These are phyloP conservation scores for Aureobasidium sp. DNA, from an alignment of 2,329 filamentous ascomycete genomes.

Conservation along the genomic window DNA sequence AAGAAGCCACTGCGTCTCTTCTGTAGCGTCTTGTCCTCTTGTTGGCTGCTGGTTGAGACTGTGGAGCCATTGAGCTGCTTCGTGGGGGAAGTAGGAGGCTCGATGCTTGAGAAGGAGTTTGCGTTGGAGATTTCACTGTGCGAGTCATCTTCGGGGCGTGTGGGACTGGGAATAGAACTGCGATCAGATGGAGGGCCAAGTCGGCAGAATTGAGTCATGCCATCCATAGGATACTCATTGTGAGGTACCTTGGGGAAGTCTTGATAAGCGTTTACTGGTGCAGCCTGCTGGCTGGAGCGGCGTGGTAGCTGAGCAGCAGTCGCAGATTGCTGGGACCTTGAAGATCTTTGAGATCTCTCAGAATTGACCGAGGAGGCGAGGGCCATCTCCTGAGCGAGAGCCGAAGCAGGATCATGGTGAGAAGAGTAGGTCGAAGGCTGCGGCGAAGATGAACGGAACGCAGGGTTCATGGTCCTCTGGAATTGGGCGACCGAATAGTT, in stretches of 20 bases:
- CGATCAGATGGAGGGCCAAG: constrained; percentile 64
- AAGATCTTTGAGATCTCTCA: constrained; percentile 14
- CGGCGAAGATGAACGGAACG: constrained; percentile 90
- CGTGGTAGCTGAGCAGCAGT: constrained; percentile 14
- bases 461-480: constrained; percentile 87
- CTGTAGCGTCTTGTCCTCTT: constrained; percentile 58
- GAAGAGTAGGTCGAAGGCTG: constrained; percentile 90
- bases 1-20: constrained; percentile 81
- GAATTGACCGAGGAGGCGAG: constrained; percentile 18
- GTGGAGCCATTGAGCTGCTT: constrained; percentile 47
- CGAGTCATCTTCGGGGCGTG: constrained; percentile 74
- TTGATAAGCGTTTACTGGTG: constrained; percentile 48
- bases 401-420: constrained; percentile 77
- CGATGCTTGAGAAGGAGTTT: constrained; percentile 81
- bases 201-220: constrained; percentile 95
- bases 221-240: constrained; percentile 88
- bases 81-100: constrained; percentile 68
- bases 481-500: constrained; percentile 94
- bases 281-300: constrained; percentile 15
- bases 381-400: constrained; percentile 59
- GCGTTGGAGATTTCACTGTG: constrained; percentile 80
- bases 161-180: constrained; percentile 61
- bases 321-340: constrained; percentile 10
- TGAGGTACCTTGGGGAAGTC: constrained; percentile 69
- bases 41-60: constrained; percentile 29